phyloP scores from a whole-genome alignment of 176 grass and related monocot genomes.

The Triticum urartu region DNA sequence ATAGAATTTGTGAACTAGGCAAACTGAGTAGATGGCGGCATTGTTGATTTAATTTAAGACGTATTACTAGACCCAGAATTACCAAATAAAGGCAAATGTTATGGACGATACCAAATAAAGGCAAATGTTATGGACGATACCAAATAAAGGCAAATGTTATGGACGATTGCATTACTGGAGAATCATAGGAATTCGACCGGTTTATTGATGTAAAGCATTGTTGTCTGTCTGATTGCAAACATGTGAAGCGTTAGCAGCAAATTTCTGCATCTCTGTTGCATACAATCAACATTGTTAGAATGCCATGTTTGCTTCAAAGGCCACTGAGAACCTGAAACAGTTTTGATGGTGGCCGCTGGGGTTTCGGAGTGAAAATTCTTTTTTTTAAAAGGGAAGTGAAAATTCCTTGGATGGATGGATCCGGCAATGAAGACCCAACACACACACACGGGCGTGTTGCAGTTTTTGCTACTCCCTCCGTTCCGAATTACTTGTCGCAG shows the following conservation, averaged over 20 bases:
- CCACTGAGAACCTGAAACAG: not conserved
- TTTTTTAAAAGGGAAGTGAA: too few relatives aligned
- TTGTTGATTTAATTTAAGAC: not conserved
- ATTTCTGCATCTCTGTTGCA: not conserved
- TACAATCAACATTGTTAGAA: not conserved
- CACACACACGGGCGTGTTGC: too few relatives aligned
- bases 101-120: not conserved
- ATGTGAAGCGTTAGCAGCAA: not conserved
- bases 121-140: not conserved
- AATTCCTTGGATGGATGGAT: too few relatives aligned
- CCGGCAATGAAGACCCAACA: too few relatives aligned
- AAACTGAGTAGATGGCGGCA: not conserved
- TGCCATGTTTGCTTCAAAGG: not conserved
- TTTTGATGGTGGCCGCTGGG: too few relatives aligned
- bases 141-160: not conserved
- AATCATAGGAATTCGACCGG: not conserved
- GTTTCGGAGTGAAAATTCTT: too few relatives aligned
- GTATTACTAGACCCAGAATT: not conserved
- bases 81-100: not conserved
- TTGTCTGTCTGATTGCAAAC: not conserved
- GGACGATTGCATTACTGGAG: not conserved
- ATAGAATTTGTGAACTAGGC: constrained; percentile 78
- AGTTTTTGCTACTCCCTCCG: too few relatives aligned
- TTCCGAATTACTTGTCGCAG: too few relatives aligned
- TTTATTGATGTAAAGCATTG: not conserved